A percentile compares a stretch with the other conserved stretches of the same genome.
phyloP scores from a whole-genome alignment of 2,329 filamentous ascomycete genomes.

The Phaeosphaeriaceae sp. region DNA sequence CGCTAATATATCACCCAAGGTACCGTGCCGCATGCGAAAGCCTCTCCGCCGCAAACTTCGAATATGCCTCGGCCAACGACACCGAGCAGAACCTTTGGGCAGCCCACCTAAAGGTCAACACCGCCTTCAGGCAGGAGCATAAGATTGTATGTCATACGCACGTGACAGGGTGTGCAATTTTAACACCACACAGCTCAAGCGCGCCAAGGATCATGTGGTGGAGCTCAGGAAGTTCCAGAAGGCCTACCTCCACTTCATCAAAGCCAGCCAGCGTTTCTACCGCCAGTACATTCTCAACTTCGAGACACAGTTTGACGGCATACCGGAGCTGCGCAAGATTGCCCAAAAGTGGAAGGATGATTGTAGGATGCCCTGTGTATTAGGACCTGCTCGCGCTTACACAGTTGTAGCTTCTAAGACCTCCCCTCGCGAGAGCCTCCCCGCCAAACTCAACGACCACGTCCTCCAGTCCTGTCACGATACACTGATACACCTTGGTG shows the following conservation, averaged over 20 bases:
- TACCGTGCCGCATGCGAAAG: constrained; percentile 76
- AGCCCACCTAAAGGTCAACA: constrained; percentile 78
- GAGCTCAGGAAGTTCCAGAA: constrained; percentile 81
- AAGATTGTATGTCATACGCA: constrained; percentile 28
- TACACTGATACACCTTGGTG: constrained; percentile 85
- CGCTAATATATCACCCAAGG: constrained; percentile 51
- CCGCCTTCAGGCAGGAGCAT: constrained; percentile 73
- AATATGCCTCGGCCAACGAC: constrained; percentile 68
- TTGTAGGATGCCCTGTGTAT: constrained; percentile 24
- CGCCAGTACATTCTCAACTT: constrained; percentile 82
- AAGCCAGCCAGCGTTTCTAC: constrained; percentile 88
- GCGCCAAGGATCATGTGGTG: constrained; percentile 63
- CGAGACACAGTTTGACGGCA: constrained; percentile 65
- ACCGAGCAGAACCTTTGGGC: constrained; percentile 80
- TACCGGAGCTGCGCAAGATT: constrained; percentile 66
- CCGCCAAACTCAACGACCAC: constrained; percentile 61
- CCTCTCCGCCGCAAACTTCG: constrained; percentile 76
- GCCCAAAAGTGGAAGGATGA: constrained; percentile 55
- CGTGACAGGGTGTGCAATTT: background rate
- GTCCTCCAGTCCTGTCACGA: constrained; percentile 80
- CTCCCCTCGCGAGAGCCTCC: constrained; percentile 43
- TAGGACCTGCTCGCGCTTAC: constrained; percentile 36
- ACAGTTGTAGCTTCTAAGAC: constrained; percentile 46
- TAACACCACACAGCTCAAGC: constrained; percentile 50
- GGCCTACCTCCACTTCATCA: constrained; percentile 84